phyloP scores from a whole-genome alignment of 345 rosid species.

The Eucalyptus coolabah region DNA sequence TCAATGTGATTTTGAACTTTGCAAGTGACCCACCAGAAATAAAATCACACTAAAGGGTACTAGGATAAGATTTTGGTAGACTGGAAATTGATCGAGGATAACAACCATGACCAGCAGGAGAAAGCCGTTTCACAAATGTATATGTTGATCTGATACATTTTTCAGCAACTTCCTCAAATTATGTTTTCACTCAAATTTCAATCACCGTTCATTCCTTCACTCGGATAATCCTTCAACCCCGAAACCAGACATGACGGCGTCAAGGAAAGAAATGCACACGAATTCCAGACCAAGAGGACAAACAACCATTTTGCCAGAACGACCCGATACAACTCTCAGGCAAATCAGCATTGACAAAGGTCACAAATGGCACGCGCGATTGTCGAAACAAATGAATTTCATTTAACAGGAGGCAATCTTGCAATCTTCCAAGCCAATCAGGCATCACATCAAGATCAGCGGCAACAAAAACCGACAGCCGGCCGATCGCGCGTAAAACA shows the following conservation, averaged over 20 bases:
- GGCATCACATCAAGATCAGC: background rate
- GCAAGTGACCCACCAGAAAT: background rate
- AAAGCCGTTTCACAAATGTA: background rate
- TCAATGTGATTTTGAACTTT: background rate
- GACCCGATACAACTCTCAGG: background rate
- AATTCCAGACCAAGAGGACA: background rate
- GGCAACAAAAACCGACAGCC: background rate
- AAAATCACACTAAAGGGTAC: background rate
- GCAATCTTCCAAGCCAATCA: background rate
- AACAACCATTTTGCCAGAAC: background rate
- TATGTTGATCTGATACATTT: background rate
- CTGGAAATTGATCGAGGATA: background rate
- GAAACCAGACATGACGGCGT: background rate
- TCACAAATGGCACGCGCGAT: background rate
- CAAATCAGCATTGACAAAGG: background rate
- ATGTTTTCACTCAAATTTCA: background rate
- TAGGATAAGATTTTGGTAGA: background rate
- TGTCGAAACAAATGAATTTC: background rate
- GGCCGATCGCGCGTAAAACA: background rate
- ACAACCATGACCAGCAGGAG: background rate
- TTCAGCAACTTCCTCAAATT: background rate
- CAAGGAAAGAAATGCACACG: background rate
- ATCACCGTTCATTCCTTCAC: background rate
- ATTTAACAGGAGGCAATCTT: background rate
- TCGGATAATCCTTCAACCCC: background rate